These are phyloP conservation scores for Hypoxylon sp. DNA, from an alignment of 2,329 filamentous ascomycete species.

Conservation along the genomic window DNA sequence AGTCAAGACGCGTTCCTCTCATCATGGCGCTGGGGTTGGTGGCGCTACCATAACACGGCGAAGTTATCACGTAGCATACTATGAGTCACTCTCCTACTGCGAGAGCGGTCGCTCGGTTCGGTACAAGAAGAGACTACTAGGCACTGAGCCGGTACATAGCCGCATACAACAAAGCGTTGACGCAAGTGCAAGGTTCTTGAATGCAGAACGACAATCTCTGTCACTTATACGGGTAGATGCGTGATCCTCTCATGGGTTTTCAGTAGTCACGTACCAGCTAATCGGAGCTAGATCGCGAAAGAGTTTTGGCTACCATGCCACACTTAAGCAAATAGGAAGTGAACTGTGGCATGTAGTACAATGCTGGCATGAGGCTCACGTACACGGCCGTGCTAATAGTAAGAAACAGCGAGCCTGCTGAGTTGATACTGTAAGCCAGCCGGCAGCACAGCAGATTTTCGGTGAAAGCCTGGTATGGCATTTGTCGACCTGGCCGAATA, in stretches of 20 bases:
- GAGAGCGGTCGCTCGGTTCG: slow-evolving; percentile 29
- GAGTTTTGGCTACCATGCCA: slow-evolving; percentile 10
- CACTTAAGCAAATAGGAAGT: slow-evolving; percentile 15
- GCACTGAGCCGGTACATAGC: slow-evolving; percentile 32
- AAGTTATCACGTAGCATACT: slow-evolving; percentile 30
- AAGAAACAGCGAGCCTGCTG: slow-evolving; percentile 11
- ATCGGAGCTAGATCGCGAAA: slow-evolving; percentile 16
- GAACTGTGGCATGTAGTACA: slow-evolving; percentile 22
- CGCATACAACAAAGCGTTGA: slow-evolving; percentile 57
- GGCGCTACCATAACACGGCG: slow-evolving; percentile 29
- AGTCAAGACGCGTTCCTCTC: background rate
- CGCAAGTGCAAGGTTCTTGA: slow-evolving; percentile 53
- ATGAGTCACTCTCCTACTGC: slow-evolving; percentile 36
- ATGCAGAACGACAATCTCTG: slow-evolving; percentile 41
- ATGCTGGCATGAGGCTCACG: slow-evolving; percentile 29
- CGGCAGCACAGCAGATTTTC: slow-evolving; percentile 37
- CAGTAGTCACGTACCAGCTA: slow-evolving; percentile 18
- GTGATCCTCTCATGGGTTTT: slow-evolving; percentile 34
- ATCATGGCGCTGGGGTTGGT: slow-evolving; percentile 8
- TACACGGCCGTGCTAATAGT: slow-evolving; percentile 23
- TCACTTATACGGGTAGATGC: slow-evolving; percentile 40
- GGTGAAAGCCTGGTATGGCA: slow-evolving; percentile 40
- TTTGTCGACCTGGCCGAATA: slow-evolving; percentile 29
- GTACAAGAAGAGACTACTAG: slow-evolving; percentile 26
- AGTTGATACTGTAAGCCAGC: slow-evolving; percentile 30